A percentile compares a stretch with the other conserved stretches of the same genome.
Evolutionary conservation across 495 filamentous ascomycete genomes (phyloP).

Genomic region (Daldinia decipiens): DNA sequence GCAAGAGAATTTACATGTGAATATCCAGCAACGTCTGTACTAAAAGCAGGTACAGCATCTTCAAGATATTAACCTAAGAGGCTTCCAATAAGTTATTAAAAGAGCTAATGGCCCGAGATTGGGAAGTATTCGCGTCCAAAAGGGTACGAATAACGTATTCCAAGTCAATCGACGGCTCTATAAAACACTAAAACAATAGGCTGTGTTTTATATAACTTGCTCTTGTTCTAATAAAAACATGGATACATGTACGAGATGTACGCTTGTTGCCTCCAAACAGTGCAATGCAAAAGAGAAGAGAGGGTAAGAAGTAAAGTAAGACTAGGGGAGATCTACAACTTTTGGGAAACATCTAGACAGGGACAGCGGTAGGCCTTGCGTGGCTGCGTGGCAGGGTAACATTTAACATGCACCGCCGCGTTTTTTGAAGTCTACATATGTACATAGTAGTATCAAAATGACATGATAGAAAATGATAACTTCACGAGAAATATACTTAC

Average conservation of each 20-base stretch:
- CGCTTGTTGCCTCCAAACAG: constrained; percentile 19
- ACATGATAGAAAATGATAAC: neutral
- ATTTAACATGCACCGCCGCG: constrained; percentile 20
- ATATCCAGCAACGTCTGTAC: neutral
- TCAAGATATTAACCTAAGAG: neutral
- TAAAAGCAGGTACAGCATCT: constrained; percentile 11
- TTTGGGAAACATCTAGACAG: constrained; percentile 5
- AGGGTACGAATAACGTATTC: constrained; percentile 4
- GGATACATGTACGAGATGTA: constrained; percentile 7
- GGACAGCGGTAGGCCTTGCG: constrained; percentile 18
- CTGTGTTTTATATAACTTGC: neutral
- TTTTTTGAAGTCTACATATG: constrained; percentile 3
- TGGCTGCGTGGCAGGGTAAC: constrained; percentile 36
- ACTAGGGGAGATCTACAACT: constrained; percentile 20
- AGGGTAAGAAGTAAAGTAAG: constrained; percentile 13
- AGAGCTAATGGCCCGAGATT: constrained; percentile 13
- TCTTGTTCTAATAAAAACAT: constrained; percentile 1
- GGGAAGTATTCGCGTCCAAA: constrained; percentile 14
- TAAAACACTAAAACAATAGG: constrained; percentile 1
- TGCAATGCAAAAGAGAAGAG: constrained; percentile 23
- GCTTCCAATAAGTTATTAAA: constrained; percentile 11
- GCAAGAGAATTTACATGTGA: constrained; percentile 7
- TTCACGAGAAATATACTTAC: neutral
- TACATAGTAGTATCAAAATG: neutral
- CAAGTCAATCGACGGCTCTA: constrained; percentile 4